Conservation (phyloP, 148 eudicot species). For the Tetragonia tetragonoides region DNA sequence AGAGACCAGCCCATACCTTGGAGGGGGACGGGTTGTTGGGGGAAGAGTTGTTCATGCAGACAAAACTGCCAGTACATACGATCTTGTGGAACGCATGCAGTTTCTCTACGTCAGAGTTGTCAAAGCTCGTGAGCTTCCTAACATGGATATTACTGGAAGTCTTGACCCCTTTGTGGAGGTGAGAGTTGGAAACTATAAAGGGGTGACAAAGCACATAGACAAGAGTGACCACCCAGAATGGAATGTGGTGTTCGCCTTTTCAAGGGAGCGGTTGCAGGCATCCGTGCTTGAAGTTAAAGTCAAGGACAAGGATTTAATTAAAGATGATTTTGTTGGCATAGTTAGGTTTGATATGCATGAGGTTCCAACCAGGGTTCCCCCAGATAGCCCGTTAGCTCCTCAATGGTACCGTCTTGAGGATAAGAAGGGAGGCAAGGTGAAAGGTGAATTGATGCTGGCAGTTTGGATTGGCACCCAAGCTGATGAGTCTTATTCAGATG, state of each 20-base stretch:
- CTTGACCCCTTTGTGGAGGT: conserved; percentile 92
- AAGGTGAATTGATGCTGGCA: conserved; percentile 91
- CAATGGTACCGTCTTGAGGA: conserved; percentile 93
- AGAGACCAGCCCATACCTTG: conserved; percentile 95
- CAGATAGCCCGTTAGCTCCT: conserved; percentile 95
- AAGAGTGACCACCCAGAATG: conserved; percentile 80
- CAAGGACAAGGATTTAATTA: conserved; percentile 81
- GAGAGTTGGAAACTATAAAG: conserved; percentile 83
- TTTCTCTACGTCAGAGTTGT: conserved; percentile 88
- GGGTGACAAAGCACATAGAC: conserved; percentile 82
- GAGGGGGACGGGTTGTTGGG: conserved; percentile 93
- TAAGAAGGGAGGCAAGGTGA: conserved; percentile 74
- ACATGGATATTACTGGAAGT: conserved; percentile 88
- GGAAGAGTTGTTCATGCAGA: conserved; percentile 77
- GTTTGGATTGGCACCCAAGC: conserved; percentile 99
- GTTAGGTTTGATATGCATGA: conserved; percentile 83
- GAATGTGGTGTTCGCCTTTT: conserved; percentile 94
- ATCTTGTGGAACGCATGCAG: conserved; percentile 89
- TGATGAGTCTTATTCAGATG: conserved; percentile 88
- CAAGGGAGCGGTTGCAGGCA: conserved; percentile 83
- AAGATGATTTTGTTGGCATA: conserved; percentile 88
- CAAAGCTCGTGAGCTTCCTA: conserved; percentile 88
- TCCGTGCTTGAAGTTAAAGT: conserved; percentile 77
- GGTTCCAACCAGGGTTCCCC: conserved; percentile 88
- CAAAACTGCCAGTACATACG: conserved; percentile 67